These are phyloP conservation scores for Aspergillus baeticus DNA, from an alignment of 495 filamentous ascomycete genomes.

Conservation along the genomic window DNA sequence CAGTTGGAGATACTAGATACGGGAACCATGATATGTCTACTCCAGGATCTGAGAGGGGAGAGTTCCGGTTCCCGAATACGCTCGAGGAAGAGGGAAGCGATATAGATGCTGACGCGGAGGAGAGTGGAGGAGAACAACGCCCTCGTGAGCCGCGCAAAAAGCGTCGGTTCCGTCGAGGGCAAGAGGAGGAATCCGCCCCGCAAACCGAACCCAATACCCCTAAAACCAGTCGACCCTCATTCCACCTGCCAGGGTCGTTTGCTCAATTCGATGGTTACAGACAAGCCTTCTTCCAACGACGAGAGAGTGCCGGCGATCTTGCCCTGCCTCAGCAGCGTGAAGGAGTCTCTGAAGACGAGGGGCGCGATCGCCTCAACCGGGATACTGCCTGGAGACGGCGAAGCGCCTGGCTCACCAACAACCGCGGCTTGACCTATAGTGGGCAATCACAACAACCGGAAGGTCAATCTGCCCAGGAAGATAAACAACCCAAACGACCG, in stretches of 20 bases:
- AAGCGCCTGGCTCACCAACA: slow-evolving; percentile 53
- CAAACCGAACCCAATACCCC: slow-evolving; percentile 66
- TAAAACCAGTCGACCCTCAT: slow-evolving; percentile 45
- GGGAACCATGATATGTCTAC: slow-evolving; percentile 31
- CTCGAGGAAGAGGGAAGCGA: slow-evolving; percentile 64
- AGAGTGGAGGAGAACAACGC: slow-evolving; percentile 52
- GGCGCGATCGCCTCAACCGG: slow-evolving; percentile 66
- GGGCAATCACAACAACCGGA: slow-evolving; percentile 42
- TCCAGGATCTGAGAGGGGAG: slow-evolving; percentile 48
- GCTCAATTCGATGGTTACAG: slow-evolving; percentile 46
- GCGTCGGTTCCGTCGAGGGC: slow-evolving; percentile 46
- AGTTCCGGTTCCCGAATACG: slow-evolving; percentile 52
- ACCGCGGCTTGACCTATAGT: slow-evolving; percentile 56
- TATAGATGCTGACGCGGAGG: slow-evolving; percentile 77
- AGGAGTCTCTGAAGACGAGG: slow-evolving; percentile 86
- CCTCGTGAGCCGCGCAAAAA: slow-evolving; percentile 42
- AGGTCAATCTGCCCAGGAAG: slow-evolving; percentile 36
- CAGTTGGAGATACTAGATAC: slow-evolving; percentile 31
- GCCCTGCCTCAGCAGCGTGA: slow-evolving; percentile 67
- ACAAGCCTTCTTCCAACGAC: slow-evolving; percentile 58
- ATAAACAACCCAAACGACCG: slow-evolving; percentile 63
- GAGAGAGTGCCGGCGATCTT: slow-evolving; percentile 68
- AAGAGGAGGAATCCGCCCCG: slow-evolving; percentile 49
- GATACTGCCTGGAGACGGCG: slow-evolving; percentile 56
- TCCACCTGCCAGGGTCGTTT: slow-evolving; percentile 47